These are phyloP conservation scores for Craterostigma plantagineum DNA, from an alignment of 257 asterid genomes.

Conservation along the genomic window DNA sequence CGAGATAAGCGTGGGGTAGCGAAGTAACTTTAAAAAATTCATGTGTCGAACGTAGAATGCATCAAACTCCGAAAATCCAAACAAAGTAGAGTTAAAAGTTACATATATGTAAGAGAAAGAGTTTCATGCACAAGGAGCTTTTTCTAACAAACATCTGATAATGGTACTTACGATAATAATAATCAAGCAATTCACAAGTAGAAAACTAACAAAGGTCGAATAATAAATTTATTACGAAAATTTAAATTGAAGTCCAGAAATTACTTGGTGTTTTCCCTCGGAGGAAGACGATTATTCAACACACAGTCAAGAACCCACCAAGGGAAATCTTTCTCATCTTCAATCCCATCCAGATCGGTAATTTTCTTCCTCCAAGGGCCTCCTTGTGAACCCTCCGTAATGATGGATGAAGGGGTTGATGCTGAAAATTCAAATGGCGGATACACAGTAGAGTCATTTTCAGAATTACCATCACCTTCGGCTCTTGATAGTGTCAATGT, in stretches of 20 bases:
- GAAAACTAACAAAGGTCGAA: no score
- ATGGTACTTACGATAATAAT: no score
- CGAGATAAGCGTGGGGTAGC: neutral
- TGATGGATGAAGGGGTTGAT: slow-evolving; percentile 62
- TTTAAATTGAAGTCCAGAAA: neutral
- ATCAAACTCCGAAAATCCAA: no score
- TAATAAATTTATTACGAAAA: no score
- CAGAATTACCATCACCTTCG: slow-evolving; percentile 53
- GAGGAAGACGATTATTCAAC: slow-evolving; percentile 88
- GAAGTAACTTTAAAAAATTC: neutral
- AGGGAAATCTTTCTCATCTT: slow-evolving; percentile 91
- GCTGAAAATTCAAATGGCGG: slow-evolving; percentile 1
- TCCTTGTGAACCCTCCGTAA: slow-evolving; percentile 89
- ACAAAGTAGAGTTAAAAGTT: no score
- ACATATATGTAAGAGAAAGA: no score
- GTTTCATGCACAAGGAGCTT: no score
- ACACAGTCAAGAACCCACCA: slow-evolving; percentile 96
- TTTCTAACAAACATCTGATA: no score
- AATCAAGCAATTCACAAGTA: no score
- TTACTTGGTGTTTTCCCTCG: slow-evolving; percentile 96
- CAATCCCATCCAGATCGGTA: slow-evolving; percentile 81
- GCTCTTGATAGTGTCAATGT: slow-evolving; percentile 51
- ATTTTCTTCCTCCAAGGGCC: slow-evolving; percentile 95
- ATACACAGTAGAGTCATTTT: slow-evolving; percentile 12
- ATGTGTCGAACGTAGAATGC: no score